Base-by-base conservation (phyloP, 192 early-diverging fungal genomes). In the Coemansia sp. region DNA sequence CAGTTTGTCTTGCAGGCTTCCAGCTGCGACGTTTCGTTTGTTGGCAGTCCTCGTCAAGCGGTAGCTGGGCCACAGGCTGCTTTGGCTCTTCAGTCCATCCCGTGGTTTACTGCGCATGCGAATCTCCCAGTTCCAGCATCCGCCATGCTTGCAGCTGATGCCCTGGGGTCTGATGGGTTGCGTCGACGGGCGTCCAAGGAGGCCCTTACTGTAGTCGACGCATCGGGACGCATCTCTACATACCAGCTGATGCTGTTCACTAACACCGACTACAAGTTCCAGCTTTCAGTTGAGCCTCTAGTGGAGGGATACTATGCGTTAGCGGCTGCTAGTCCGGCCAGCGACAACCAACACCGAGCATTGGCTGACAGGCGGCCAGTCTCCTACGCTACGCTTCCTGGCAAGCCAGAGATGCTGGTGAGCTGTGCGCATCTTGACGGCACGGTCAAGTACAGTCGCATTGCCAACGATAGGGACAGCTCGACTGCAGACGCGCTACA, bases 1-100 rank as follows among this genome's bases (percentile, higher is more conserved):
- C 75, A 78, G 50, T 76, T 82, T 65, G 58, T 74, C 43, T 40
- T 82, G 68, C 74, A 77, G 47, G 72, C 69, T 2, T 77, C 80
- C 3, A 49, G 22, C 40, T 29, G 65, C 40, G 72, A 74, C 40
- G 69, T 78, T 12, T 38, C 69, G 2, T 74, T 74, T 77, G 70
- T 76, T 36, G 69, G 75, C n/a, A 74, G 80, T 46, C 34, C 74
- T 6, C 52, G 10, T 16, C 31, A 22, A 27, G 53, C 39, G 18
- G 67, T 27, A 16, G 31, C 67, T 13, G 52, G 39, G 50, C 22
- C 50, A 68, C 18, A 58, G 11, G 36, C 47, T 27, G 57, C 57
- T 2, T 8, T 50, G 16, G 52, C 47, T 5, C 15, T 46, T 6
- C 52, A 40, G 1, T 68, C 66, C 8, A 62, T 69, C 11, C 67